Conservation (phyloP, 768 basidiomycete genomes). For the Strobilomyces echinocephalus region DNA sequence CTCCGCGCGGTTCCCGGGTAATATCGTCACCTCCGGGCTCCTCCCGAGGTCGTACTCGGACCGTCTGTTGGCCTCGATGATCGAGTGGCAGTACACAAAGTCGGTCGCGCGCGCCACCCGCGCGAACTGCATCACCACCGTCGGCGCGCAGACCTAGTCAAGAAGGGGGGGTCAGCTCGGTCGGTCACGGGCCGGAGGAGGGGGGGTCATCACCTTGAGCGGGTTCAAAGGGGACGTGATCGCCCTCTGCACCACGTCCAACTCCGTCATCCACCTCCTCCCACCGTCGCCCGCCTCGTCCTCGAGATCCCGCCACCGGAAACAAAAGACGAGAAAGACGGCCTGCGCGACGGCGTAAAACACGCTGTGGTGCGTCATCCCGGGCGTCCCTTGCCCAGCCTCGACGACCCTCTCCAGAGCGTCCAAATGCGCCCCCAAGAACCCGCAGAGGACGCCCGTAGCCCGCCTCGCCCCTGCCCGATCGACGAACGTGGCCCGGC, state of each 20-base stretch:
- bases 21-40: too few species aligned
- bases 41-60: constrained; percentile 43
- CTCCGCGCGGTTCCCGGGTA: constrained; percentile 27
- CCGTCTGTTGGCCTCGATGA: constrained; percentile 84
- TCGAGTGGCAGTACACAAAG: constrained; percentile 92
- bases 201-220: too few species aligned
- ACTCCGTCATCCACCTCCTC: constrained; percentile 81
- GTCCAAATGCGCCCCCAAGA: constrained; percentile 72
- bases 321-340: constrained; percentile 95
- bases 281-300: constrained; percentile 45
- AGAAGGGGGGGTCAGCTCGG: too few species aligned
- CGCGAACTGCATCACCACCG: constrained; percentile 93
- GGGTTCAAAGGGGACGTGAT: constrained; percentile 85
- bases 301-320: constrained; percentile 87
- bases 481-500: constrained; percentile 83
- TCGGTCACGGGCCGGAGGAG: too few species aligned
- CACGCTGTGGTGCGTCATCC: constrained; percentile 51
- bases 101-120: constrained; percentile 83
- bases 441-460: constrained; percentile 81
- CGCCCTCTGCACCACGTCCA: constrained; percentile 74
- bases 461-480: constrained; percentile 68
- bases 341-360: constrained; percentile 94
- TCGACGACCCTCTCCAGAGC: constrained; percentile 51
- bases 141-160: constrained; percentile 80
- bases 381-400: constrained; percentile 30